Evolutionary conservation across 495 filamentous ascomycete genomes (phyloP), one percentile per base, ranked within the genome.

Genomic region (Hypomontagnella monticulosa): DNA sequence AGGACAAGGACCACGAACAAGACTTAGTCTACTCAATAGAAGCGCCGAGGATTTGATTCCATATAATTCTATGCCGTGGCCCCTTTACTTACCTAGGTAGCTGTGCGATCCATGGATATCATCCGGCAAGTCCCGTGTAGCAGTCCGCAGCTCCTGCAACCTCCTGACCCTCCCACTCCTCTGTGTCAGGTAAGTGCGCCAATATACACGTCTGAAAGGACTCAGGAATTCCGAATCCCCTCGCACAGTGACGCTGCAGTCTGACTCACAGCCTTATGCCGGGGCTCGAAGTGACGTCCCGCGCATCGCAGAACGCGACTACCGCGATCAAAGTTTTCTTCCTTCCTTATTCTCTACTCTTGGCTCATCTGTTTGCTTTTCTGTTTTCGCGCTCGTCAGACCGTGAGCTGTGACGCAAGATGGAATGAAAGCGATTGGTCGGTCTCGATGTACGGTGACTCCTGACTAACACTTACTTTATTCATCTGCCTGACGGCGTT

Each of bases 191-290:
- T 6, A 6, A 27, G 16, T 32, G 52, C 32, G 8, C 18, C 14
- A 19, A 34, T 46, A 59, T 40, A 40, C 19, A 48, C n/a, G 43
- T 40, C 38, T 36, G 15, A 33, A 42, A 57, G 14, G 36, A 19
- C 15, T 27, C 23, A 27, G 23, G 23, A 20, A n/a, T 40, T 36
- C 43, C 34, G 38, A 56, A 57, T 27, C 27, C 3, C 46, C 42
- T 58, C 40, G 14, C 41, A 59, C 58, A 60, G 36, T 47, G 42
- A 46, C 40, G 16, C 43, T 15, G 9, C 36, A 16, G 19, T 55
- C 33, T 63, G 47, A 59, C 59, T 63, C 53, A 37, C 47, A 68
- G 65, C 65, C 65, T 68, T 68, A 59, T 54, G 48, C 55, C 12
- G 20, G 37, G 18, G 41, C 5, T 12, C 20, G 16, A 43, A 1